Evolutionary conservation across 2,329 filamentous ascomycete species (phyloP).

Genomic region (Verticillium nubilum): DNA sequence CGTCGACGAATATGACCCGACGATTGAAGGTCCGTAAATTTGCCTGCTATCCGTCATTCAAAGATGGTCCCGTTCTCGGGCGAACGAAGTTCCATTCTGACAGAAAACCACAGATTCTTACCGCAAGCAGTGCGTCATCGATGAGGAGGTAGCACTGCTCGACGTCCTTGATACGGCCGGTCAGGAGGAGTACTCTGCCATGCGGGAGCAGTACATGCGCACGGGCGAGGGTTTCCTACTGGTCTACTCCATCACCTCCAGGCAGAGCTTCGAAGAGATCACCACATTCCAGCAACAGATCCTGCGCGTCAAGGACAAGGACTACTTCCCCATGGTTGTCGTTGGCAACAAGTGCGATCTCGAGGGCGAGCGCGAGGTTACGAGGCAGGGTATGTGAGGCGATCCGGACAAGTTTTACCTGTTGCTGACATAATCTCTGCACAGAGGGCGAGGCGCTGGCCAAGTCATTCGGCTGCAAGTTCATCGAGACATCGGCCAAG

Average conservation of each 20-base stretch:
- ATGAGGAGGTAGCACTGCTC: slow-evolving; percentile 94
- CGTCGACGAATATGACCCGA: slow-evolving; percentile 98
- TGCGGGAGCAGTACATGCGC: slow-evolving; percentile 99
- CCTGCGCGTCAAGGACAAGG: slow-evolving; percentile 96
- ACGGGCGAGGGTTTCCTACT: slow-evolving; percentile 97
- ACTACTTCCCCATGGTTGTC: slow-evolving; percentile 99
- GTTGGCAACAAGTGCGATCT: slow-evolving; percentile 99
- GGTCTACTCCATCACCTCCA: slow-evolving; percentile 96
- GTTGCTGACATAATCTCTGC: background rate
- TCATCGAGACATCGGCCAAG: slow-evolving; percentile 98
- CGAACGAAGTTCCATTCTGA: slow-evolving; percentile 2
- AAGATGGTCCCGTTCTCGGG: background rate
- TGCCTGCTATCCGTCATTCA: slow-evolving; percentile 5
- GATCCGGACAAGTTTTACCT: background rate
- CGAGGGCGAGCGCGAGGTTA: slow-evolving; percentile 85
- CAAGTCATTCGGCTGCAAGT: slow-evolving; percentile 87
- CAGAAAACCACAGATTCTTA: slow-evolving; percentile 70
- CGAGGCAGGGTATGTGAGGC: slow-evolving; percentile 70
- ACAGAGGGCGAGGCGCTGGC: slow-evolving; percentile 87
- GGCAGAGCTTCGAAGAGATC: slow-evolving; percentile 97
- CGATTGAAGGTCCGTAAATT: slow-evolving; percentile 78
- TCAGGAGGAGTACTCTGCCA: slow-evolving; percentile 98
- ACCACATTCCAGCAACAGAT: slow-evolving; percentile 99
- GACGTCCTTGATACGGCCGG: slow-evolving; percentile 98
- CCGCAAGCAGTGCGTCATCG: slow-evolving; percentile 98